Evolutionary conservation across 176 grass and related monocot genomes (phyloP).

Genomic region (Guadua angustifolia): DNA sequence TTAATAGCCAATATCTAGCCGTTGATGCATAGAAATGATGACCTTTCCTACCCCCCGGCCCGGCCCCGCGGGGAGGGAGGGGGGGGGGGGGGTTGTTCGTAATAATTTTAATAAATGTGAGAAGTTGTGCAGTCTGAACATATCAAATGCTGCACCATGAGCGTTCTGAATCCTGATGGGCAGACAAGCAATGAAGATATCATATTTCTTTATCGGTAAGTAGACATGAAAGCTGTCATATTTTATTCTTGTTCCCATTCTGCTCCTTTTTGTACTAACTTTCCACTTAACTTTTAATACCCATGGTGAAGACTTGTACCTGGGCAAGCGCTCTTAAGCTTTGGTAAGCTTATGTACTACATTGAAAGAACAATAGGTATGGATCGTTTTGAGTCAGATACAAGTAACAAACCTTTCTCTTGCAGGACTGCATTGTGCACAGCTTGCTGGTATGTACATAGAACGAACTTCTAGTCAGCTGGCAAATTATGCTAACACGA

Average conservation of each 20-base stretch:
- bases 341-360: constrained; percentile 60
- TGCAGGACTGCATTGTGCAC: constrained; percentile 90
- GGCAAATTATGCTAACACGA: constrained; percentile 9
- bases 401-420: constrained; percentile 40
- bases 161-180: constrained; percentile 83
- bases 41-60: no score
- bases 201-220: constrained; percentile 84
- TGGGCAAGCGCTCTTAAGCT: constrained; percentile 85
- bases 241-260: constrained; percentile 31
- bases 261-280: constrained; percentile 32
- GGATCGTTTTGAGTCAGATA: constrained; percentile 7
- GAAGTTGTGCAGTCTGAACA: constrained; percentile 76
- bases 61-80: no score
- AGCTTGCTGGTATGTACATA: constrained; percentile 77
- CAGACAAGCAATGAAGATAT: constrained; percentile 68
- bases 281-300: constrained; percentile 37
- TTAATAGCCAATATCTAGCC: constrained; percentile 39
- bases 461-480: constrained; percentile 30
- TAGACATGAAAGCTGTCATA: constrained; percentile 7
- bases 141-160: constrained; percentile 91
- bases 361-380: constrained; percentile 20
- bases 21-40: constrained; percentile 21
- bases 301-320: constrained; percentile 78
- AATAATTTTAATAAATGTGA: constrained; percentile 14
- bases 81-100: no score